phyloP scores from a whole-genome alignment of 306 rosid genomes.

The Heteromeles arbutifolia region DNA sequence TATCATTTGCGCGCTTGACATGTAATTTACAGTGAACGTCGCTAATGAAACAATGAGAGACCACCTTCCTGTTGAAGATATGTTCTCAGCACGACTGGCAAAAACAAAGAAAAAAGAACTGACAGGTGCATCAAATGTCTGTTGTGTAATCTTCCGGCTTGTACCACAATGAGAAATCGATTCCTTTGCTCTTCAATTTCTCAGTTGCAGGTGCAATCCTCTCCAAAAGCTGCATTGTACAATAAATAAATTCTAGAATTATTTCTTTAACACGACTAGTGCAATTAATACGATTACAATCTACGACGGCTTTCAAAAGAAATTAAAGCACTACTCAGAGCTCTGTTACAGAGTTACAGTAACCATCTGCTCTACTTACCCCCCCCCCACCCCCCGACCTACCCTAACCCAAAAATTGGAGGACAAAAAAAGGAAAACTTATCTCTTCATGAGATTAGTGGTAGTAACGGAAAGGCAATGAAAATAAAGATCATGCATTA shows the following conservation, averaged over 20 bases:
- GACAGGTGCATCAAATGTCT: conserved; percentile 43
- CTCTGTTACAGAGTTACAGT: neutral
- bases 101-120: neutral
- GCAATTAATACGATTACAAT: too few relatives aligned
- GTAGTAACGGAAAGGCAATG: neutral
- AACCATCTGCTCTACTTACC: neutral
- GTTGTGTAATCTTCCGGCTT: conserved; percentile 75
- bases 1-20: neutral
- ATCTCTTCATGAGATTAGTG: neutral
- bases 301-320: neutral
- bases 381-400: neutral
- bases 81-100: neutral
- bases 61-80: conserved; percentile 5
- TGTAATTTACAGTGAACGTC: neutral
- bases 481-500: neutral
- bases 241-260: neutral
- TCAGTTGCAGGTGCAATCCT: conserved; percentile 83
- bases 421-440: neutral
- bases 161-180: conserved; percentile 80
- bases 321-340: neutral
- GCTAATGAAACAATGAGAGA: neutral
- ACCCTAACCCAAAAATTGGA: neutral
- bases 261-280: neutral
- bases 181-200: conserved; percentile 53
- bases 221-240: conserved; percentile 63